Conservation (phyloP, 2,329 filamentous ascomycete genomes). For the Fusarium mangiferae region DNA sequence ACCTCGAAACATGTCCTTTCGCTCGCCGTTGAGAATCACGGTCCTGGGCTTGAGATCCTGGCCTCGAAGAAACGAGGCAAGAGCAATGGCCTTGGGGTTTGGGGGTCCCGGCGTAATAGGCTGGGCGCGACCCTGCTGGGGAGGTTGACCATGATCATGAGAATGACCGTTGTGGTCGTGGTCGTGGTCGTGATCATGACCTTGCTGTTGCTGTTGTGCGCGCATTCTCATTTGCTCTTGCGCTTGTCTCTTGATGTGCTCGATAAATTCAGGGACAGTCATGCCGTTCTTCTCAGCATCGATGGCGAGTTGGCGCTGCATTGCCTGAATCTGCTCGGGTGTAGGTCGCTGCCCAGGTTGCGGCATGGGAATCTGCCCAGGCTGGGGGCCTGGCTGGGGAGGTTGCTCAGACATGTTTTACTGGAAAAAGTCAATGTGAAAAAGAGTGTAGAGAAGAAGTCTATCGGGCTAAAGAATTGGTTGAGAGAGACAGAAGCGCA, state of each 20-base stretch:
- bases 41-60: conserved; percentile 91
- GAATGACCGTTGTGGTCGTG: conserved; percentile 9
- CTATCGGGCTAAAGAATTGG: conserved; percentile 16
- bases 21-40: conserved; percentile 92
- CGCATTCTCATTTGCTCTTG: conserved; percentile 62
- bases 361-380: conserved; percentile 48
- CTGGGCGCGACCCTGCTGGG: conserved; percentile 62
- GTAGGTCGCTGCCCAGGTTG: conserved; percentile 66
- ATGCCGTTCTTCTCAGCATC: conserved; percentile 89
- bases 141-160: conserved; percentile 41
- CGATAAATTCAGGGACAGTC: conserved; percentile 85
- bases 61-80: conserved; percentile 85
- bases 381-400: conserved; percentile 43
- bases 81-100: conserved; percentile 86
- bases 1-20: conserved; percentile 99
- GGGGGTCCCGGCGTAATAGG: conserved; percentile 82
- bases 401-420: conserved; percentile 47
- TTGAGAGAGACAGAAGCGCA: conserved; percentile 17
- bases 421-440: conserved; percentile 16
- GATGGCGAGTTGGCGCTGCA: conserved; percentile 83
- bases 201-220: conserved; percentile 55
- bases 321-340: conserved; percentile 84
- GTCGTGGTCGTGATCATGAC: conserved; percentile 23
- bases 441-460: conserved; percentile 25
- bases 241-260: conserved; percentile 70